These are phyloP conservation scores for Xanthoceras sorbifolium DNA, from an alignment of 345 rosid genomes.

Conservation along the genomic window DNA sequence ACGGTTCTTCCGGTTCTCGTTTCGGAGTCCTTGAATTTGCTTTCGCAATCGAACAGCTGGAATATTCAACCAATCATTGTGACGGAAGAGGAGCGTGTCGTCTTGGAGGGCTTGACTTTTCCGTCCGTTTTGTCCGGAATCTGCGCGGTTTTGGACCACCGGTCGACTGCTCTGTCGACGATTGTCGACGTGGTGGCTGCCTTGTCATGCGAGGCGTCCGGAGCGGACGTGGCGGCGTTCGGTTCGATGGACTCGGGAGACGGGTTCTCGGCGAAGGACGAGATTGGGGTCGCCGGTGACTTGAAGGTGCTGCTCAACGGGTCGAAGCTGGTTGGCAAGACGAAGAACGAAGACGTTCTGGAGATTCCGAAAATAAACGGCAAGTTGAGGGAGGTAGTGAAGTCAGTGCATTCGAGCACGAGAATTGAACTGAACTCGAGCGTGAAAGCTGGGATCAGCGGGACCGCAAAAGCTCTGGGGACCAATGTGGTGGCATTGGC, in stretches of 20 bases:
- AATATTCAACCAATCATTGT: conserved; percentile 27
- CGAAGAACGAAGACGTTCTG: conserved; percentile 39
- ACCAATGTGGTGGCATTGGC: conserved; percentile 43
- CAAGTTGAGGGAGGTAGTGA: conserved; percentile 59
- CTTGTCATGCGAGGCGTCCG: conserved; percentile 70
- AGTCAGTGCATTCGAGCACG: conserved; percentile 49
- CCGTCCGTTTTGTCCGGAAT: conserved; percentile 42
- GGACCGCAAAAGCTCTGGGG: conserved; percentile 32
- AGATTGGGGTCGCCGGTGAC: conserved; percentile 66
- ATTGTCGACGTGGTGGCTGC: conserved; percentile 66
- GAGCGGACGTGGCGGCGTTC: conserved; percentile 51
- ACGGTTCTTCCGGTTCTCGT: conserved; percentile 41
- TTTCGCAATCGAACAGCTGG: conserved; percentile 15
- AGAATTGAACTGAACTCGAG: conserved; percentile 58
- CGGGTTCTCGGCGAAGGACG: conserved; percentile 66
- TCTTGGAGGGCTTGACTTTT: conserved; percentile 45
- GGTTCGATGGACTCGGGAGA: conserved; percentile 64
- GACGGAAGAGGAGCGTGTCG: conserved; percentile 43
- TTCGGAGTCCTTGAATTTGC: conserved; percentile 36
- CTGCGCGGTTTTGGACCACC: conserved; percentile 61
- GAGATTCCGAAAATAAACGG: conserved; percentile 59
- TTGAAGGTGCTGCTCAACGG: conserved; percentile 71
- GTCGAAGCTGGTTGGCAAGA: conserved; percentile 58
- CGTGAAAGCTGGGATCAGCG: conserved; percentile 36
- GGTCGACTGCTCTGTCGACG: conserved; percentile 45